Percentiles rank a stretch among this genome's conserved stretches.
Evolutionary conservation across 306 rosid species (phyloP).

Genomic region (Castanea mollissima): DNA sequence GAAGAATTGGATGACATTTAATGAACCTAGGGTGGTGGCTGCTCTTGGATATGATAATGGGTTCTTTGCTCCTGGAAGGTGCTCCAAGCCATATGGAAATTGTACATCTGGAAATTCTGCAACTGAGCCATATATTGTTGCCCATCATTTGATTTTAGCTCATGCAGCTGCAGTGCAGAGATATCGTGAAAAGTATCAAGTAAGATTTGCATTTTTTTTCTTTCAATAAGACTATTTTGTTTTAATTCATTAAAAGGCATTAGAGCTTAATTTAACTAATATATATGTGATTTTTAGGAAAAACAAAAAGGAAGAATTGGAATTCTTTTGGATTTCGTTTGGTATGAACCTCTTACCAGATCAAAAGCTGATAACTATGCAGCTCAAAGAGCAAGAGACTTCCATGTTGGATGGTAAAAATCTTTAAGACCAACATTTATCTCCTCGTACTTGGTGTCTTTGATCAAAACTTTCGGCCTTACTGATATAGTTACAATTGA

Average conservation of each 20-base stretch:
- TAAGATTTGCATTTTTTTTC: slow-evolving; percentile 13
- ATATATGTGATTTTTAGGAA: slow-evolving; percentile 40
- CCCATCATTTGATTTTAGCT: slow-evolving; percentile 78
- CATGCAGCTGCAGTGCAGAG: slow-evolving; percentile 87
- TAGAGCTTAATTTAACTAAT: slow-evolving; percentile 8
- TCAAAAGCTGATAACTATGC: slow-evolving; percentile 83
- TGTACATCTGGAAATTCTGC: slow-evolving; percentile 78
- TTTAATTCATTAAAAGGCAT: neutral
- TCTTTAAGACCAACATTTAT: neutral
- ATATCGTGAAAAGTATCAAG: slow-evolving; percentile 77
- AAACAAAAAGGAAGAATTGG: slow-evolving; percentile 80
- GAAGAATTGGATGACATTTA: slow-evolving; percentile 94
- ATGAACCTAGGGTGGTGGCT: slow-evolving; percentile 87
- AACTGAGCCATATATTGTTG: slow-evolving; percentile 83
- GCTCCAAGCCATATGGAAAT: slow-evolving; percentile 80
- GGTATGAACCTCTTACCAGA: slow-evolving; percentile 92
- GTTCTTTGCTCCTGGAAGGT: slow-evolving; percentile 78
- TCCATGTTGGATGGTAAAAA: slow-evolving; percentile 88
- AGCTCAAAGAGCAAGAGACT: slow-evolving; percentile 95
- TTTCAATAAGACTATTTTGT: neutral
- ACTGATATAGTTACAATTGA: neutral
- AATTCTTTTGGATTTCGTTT: slow-evolving; percentile 80
- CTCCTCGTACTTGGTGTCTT: neutral
- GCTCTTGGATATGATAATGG: slow-evolving; percentile 95
- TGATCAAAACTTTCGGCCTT: neutral